Evolutionary conservation across 176 grass and related monocot genomes (phyloP), one percentile per base, ranked within the genome.

Genomic region (Dactylis glomerata): DNA sequence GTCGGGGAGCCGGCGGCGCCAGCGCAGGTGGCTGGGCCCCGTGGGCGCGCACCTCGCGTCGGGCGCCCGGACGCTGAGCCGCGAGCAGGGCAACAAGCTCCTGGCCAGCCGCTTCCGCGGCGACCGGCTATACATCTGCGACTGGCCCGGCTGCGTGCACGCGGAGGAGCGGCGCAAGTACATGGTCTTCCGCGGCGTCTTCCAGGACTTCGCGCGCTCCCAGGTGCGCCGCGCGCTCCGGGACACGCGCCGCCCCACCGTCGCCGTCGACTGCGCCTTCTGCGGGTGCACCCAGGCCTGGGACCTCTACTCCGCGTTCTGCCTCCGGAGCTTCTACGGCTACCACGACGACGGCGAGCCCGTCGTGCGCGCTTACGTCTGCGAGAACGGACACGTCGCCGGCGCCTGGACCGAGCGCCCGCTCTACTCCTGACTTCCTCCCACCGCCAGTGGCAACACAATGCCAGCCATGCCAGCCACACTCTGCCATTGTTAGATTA

Each of bases 311-410:
- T 89, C 96, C 16, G 85, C 93, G 14, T 98, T 98, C 80, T 96
- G 96, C 86, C 92, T 98, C 87, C 85, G 96, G 40, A 86, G 93
- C 32, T 95, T 92, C 87, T 90, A 92, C 75, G 96, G 96, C 6
- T 99, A 94, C 87, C 93, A 99, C 83, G 93, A 99, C 38, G 96
- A 99, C 52, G 93, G 96, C 51, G 93, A 99, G 69, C 96, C 96
- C 4, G 91, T 99, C 8, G 93, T 99, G 12, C 89, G 96, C 78
- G 96, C 96, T 5, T 96, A 84, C 81, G 96, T 95, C 49, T 99
- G 96, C 68, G 88, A 99, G 86, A 99, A 99, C 62, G 96, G 96
- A 0, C 96, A 99, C 86, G 96, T 99, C 41, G 87, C 96, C 1
- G 96, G 96, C 41, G 91, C 93, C 3, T 99, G 96, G 96, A 99